Evolutionary conservation across 768 basidiomycete species (phyloP), one percentile per base, ranked within the genome.

Genomic region (Boletus pseudo-olivaceus): DNA sequence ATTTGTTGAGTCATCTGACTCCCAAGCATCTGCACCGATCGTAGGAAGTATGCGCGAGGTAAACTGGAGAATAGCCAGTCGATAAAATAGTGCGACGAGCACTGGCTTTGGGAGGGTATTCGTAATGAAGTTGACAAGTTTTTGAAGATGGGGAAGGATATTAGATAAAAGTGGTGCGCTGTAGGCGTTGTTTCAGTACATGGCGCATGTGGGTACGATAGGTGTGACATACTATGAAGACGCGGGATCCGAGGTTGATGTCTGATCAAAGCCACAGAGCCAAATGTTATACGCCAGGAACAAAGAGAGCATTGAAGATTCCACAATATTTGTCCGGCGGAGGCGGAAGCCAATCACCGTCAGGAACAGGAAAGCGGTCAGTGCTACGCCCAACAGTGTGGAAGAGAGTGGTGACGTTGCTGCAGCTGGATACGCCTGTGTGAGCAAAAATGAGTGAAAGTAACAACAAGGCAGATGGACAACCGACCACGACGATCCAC

Each of bases 231-330:
- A 92, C 90, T 91, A 90, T 47, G 87, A 85, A 11, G 86, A 87
- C 34, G 84, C 82, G 10, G 85, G 82, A 64, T 88, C 85, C 27
- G 82, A 83, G 59, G 85, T 84, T 0, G 87, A 83, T 50, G 82
- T 80, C 59, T 83, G 81, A 67, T 89, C 87, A 60, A 88, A 86
- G 17, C 89, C 89, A 64, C 90, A 92, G 33, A 93, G 77, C 93
- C 93, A 94, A 33, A 94, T 81, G 59, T 92, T 92, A 69, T 91
- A 93, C 7, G 92, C 90, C 39, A 97, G 81, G 68, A 95, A 92
- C 27, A 95, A 76, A 4, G 91, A 87, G 27, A 98, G 82, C 45
- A 90, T 84, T 3, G 89, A 86, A 4, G 93, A 93, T 70, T 98
- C 95, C 51, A 97, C 87, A 46, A 96, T 88, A 63, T 96, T 96